Percentiles rank a stretch among this genome's conserved stretches.
Conservation (phyloP, 805 yeast species). For the Yamadazyma paraphyllophila region DNA sequence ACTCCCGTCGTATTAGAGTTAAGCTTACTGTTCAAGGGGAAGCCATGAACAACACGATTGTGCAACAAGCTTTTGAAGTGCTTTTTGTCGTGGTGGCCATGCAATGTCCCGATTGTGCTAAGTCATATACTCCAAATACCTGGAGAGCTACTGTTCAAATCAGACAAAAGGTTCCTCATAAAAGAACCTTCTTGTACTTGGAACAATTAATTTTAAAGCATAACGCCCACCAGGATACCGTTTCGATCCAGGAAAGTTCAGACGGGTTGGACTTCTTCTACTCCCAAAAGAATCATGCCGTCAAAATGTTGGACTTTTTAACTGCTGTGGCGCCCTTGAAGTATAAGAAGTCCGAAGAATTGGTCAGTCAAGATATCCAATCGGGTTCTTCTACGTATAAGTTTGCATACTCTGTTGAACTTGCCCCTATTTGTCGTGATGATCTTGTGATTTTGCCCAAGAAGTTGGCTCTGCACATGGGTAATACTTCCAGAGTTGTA, state of each 20-base stretch:
- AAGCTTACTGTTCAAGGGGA: constrained; percentile 96
- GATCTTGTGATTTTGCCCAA: constrained; percentile 91
- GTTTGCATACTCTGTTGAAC: constrained; percentile 88
- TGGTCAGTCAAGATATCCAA: constrained; percentile 88
- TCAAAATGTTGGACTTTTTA: constrained; percentile 89
- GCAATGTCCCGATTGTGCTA: constrained; percentile 99
- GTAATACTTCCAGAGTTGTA: constrained; percentile 78
- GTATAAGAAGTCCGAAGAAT: constrained; percentile 82
- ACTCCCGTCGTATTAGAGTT: constrained; percentile 88
- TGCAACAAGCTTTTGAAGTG: constrained; percentile 92
- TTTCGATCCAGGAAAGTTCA: constrained; percentile 85
- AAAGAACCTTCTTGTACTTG: constrained; percentile 90
- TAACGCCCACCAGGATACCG: constrained; percentile 90
- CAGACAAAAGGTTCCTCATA: constrained; percentile 95
- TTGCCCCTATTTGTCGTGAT: constrained; percentile 95
- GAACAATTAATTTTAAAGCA: constrained; percentile 93
- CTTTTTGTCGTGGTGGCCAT: constrained; percentile 90
- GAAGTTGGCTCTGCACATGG: constrained; percentile 77
- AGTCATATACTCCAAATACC: constrained; percentile 91
- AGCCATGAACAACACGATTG: constrained; percentile 85
- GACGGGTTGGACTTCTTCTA: constrained; percentile 96
- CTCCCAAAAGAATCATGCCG: constrained; percentile 84
- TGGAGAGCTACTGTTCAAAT: constrained; percentile 98
- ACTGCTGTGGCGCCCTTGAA: constrained; percentile 81
- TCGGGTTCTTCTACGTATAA: constrained; percentile 85